Evolutionary conservation across 148 eudicot genomes (phyloP), one percentile per base, ranked within the genome.

Genomic region (Fagopyrum homotropicum): DNA sequence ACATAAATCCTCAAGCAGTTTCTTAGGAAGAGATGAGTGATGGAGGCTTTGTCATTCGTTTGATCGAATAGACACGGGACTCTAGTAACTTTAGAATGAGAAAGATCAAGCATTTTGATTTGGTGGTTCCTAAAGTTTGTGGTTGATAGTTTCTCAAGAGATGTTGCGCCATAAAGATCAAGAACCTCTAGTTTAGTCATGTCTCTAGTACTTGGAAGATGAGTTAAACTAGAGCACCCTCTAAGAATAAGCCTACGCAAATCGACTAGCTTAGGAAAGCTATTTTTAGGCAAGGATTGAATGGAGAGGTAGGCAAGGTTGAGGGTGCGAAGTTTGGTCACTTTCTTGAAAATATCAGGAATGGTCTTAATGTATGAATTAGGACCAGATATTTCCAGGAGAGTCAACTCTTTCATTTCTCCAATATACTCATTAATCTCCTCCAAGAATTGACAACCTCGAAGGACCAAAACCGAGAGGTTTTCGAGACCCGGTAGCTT

Each of bases 361-460:
- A 72, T 30, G 9, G 12, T 1, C 52, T 47, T 26, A 45, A 72
- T 14, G 40, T 35, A 35, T 0, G 74, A 72, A 54, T 54, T 46
- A 8, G 51, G 51, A 46, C 74, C 74, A 3, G 74, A 72, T 47
- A 72, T 72, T 72, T 72, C 74, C 1, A 72, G 74, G 45, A 72
- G 6, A 4, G 52, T 48, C 54, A 72, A 19, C 4, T 14, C 30
- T 4, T 29, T 6, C 51, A 72, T 46, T 8, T 72, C 55, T 9
- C 54, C 51, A 1, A 72, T 72, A 10, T 15, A 49, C 8, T 22
- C 9, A 7, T 45, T 54, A 9, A 72, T 46, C 74, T 72, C 17
- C 55, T 46, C 54, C 30, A 72, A 19, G 19, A 72, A 72, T 9
- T n/a, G 29, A 19, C 74, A 72, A 5, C 74, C 74, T 47, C 74